Evolutionary conservation across 495 filamentous ascomycete genomes (phyloP).

Genomic region (Acidiella bohemica): DNA sequence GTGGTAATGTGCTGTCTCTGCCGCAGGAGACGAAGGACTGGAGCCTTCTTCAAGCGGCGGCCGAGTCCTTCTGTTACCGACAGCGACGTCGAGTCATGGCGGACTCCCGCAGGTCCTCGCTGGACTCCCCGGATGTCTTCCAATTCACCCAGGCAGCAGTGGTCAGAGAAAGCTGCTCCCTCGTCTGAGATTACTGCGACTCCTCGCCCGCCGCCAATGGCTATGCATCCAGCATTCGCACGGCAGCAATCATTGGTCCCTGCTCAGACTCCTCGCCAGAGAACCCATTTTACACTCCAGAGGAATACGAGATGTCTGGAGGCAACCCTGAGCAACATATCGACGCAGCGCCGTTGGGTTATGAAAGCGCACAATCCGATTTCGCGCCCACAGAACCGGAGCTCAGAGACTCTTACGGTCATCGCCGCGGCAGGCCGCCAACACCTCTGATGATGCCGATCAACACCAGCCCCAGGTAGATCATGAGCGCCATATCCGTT

Average conservation of each 20-base stretch:
- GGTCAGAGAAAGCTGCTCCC: no score
- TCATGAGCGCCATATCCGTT: slow-evolving; percentile 6
- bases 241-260: slow-evolving; percentile 2
- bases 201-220: slow-evolving; percentile 6
- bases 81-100: slow-evolving; percentile 8
- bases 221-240: slow-evolving; percentile 10
- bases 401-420: no score
- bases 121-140: no score
- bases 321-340: no score
- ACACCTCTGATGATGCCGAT: slow-evolving; percentile 14
- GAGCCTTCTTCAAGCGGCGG: slow-evolving; percentile 11
- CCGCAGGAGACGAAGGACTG: slow-evolving; percentile 6
- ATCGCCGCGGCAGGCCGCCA: slow-evolving; percentile 10
- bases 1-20: slow-evolving; percentile 7
- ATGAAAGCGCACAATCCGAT: no score
- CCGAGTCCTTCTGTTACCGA: slow-evolving; percentile 4
- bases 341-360: no score
- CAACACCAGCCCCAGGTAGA: neutral
- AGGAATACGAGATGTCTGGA: no score
- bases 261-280: slow-evolving; percentile 7
- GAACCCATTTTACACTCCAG: slow-evolving; percentile 17
- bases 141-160: no score
- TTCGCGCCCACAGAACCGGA: no score
- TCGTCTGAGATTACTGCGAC: no score
- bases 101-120: no score